Conservation (phyloP, 2,329 filamentous ascomycete genomes). For the Dactylonectria estremocensis region DNA sequence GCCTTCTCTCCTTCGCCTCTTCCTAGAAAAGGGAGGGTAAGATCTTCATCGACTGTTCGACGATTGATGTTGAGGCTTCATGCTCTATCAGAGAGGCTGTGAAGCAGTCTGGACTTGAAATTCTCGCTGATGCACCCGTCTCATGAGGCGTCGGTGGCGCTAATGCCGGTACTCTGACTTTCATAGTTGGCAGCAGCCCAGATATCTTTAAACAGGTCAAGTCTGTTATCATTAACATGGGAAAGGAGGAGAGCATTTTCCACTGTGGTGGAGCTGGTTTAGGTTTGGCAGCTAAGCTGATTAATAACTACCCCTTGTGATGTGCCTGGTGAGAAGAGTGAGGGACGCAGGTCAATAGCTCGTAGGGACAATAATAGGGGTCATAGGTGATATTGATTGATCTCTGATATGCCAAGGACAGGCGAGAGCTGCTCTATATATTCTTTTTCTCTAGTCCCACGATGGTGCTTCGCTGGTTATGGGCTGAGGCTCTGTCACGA, state of each 20-base stretch:
- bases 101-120: conserved; percentile 4
- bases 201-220: conserved; percentile 12
- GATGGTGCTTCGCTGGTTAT: too few species aligned
- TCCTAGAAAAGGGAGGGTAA: not conserved
- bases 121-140: conserved; percentile 35
- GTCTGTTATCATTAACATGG: conserved; percentile 16
- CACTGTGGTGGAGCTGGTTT: conserved; percentile 32
- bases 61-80: conserved; percentile 21
- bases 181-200: conserved; percentile 32
- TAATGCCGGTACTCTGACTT: conserved; percentile 29
- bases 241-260: conserved; percentile 25
- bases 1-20: conserved; percentile 4
- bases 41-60: conserved; percentile 27
- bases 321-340: too few species aligned
- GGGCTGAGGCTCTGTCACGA: too few species aligned
- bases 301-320: too few species aligned
- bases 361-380: too few species aligned
- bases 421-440: too few species aligned
- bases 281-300: conserved; percentile 33
- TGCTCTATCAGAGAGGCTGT: conserved; percentile 13
- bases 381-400: too few species aligned
- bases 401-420: too few species aligned
- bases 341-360: too few species aligned
- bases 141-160: conserved; percentile 31
- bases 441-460: too few species aligned